These are phyloP conservation scores for Xylaria sp. DNA, from an alignment of 2,329 filamentous ascomycete species.

Conservation along the genomic window DNA sequence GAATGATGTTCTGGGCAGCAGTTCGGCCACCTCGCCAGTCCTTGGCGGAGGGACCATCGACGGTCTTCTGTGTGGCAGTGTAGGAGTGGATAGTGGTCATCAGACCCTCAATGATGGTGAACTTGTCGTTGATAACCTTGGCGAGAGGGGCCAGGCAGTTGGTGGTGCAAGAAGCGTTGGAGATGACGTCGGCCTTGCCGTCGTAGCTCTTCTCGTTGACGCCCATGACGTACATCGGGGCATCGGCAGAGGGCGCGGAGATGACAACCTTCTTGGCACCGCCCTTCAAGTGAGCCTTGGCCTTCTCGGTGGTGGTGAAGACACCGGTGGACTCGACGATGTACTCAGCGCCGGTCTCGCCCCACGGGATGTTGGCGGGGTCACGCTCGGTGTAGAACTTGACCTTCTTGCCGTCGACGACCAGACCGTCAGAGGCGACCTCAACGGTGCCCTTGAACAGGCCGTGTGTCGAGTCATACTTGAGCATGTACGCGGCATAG, in stretches of 20 bases:
- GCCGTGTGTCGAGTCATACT: constrained; percentile 98
- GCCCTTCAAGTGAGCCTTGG: constrained; percentile 88
- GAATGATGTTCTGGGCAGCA: constrained; percentile 99
- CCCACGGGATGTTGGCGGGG: constrained; percentile 89
- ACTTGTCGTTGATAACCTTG: constrained; percentile 99
- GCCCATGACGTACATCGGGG: constrained; percentile 99
- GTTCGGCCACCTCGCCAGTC: constrained; percentile 99
- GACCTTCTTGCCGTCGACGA: constrained; percentile 93
- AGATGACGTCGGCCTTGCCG: constrained; percentile 88
- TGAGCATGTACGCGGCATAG: constrained; percentile 99
- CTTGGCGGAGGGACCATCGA: constrained; percentile 96
- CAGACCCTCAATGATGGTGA: constrained; percentile 94
- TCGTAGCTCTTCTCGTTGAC: constrained; percentile 97
- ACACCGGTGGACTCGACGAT: constrained; percentile 98
- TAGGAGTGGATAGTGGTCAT: constrained; percentile 99
- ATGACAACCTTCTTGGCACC: constrained; percentile 98
- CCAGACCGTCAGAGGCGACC: constrained; percentile 70
- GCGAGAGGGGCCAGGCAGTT: constrained; percentile 99
- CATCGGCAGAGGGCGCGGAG: constrained; percentile 90
- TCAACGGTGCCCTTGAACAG: constrained; percentile 90
- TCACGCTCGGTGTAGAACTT: constrained; percentile 94
- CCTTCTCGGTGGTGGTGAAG: constrained; percentile 98
- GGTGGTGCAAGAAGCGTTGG: constrained; percentile 99
- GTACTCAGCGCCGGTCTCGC: constrained; percentile 84
- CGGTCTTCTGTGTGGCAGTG: constrained; percentile 99